Percentiles rank a stretch among this genome's conserved stretches.
Conservation (phyloP, 108 stramenopile genomes). For the Cyclotella sp. region DNA sequence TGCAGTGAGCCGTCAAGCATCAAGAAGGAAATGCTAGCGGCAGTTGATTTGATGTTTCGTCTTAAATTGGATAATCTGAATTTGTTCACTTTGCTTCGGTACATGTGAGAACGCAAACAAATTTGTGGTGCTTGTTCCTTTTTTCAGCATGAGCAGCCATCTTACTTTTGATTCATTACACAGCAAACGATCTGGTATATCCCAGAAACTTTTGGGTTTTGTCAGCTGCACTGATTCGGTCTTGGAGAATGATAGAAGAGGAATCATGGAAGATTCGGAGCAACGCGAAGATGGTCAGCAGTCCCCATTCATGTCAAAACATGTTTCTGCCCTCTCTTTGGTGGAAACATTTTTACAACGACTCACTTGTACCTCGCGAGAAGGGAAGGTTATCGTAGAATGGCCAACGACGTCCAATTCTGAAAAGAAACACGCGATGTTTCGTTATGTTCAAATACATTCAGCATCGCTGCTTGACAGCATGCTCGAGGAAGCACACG, state of each 20-base stretch:
- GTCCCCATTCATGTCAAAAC: conserved; percentile 61
- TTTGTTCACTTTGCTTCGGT: conserved; percentile 88
- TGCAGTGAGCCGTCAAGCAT: conserved; percentile 5
- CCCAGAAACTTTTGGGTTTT: conserved; percentile 91
- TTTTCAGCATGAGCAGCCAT: background rate
- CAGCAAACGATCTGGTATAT: conserved; percentile 69
- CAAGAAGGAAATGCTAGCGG: conserved; percentile 65
- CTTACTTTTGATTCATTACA: background rate
- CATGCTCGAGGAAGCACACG: conserved; percentile 84
- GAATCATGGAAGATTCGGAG: conserved; percentile 2
- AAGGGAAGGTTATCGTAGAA: conserved; percentile 81
- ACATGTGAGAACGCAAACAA: conserved; percentile 51
- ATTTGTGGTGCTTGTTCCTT: background rate
- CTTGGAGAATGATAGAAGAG: conserved; percentile 10
- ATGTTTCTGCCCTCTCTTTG: conserved; percentile 84
- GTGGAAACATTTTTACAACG: conserved; percentile 80
- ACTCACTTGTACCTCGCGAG: conserved; percentile 56
- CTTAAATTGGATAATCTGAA: conserved; percentile 91
- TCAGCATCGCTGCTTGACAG: conserved; percentile 81
- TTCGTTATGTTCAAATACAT: conserved; percentile 89
- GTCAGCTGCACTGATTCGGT: conserved; percentile 40
- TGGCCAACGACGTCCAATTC: conserved; percentile 35
- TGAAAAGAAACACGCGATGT: conserved; percentile 26
- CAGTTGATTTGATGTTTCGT: conserved; percentile 82
- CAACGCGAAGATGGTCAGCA: conserved; percentile 3